Base-by-base conservation (phyloP, 2,329 filamentous ascomycete genomes). In the Stagonosporopsis vannaccii region DNA sequence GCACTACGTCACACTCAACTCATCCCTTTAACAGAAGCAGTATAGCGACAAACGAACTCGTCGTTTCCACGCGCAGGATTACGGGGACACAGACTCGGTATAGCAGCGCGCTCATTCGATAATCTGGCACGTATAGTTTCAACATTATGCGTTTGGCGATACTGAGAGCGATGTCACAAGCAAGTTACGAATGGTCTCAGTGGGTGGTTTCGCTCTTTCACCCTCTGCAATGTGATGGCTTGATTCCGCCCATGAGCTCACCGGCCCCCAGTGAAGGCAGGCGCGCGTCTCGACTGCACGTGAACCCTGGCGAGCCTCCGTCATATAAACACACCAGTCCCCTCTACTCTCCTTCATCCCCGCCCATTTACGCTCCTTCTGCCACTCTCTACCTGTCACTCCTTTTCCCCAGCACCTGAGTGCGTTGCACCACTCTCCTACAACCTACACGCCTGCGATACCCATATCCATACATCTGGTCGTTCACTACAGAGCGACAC, bases 401-500 rank as follows among this genome's bases (percentile, higher is more conserved):
- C 50, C 8, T 55, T 58, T 55, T 19, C 26, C 35, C 8, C 39
- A 2, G 20, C 11, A 42, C 40, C 45, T 56, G 35, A 13, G 45
- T 28, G 20, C 9, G 11, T 33, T 33, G 35, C 46, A 46, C 50
- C 39, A 54, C 9, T 30, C 42, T 36, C 54, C 59, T 62, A 46
- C 49, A 17, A 36, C 52, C 49, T 44, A 37, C 23, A 40, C 36
- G 45, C 49, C 61, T 55, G 63, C 63, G 63, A 60, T 59, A 61
- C 39, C 41, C 33, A 17, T 32, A 53, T 56, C 28, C 46, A 43
- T 45, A 47, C 61, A 39, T 49, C 57, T 36, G 33, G 28, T 59
- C 61, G 56, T 56, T 45, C 46, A 26, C n/a, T 40, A 17, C 39
- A 32, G 44, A 43, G 46, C 46, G 37, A 51, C 32, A 33, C 42